A percentile compares a stretch with the other conserved stretches of the same genome.
Conservation (phyloP, 179 eudicot species). For the Dionaea muscipula region DNA sequence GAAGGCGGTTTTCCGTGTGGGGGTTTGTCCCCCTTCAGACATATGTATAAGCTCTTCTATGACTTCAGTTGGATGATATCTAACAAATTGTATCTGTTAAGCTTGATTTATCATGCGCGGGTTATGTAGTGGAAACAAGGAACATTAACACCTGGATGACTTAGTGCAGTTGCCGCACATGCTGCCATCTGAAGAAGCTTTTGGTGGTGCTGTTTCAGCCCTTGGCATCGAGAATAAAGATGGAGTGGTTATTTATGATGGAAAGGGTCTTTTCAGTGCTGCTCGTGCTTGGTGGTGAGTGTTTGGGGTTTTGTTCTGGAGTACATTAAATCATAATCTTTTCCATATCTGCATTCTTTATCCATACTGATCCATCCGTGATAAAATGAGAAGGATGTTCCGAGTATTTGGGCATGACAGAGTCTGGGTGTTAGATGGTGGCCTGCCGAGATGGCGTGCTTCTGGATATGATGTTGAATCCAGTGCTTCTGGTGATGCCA, state of each 20-base stretch:
- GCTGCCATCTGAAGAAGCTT: constrained; percentile 95
- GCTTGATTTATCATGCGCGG: not conserved
- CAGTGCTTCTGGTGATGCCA: constrained; percentile 75
- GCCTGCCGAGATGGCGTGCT: constrained; percentile 87
- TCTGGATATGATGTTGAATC: constrained; percentile 87
- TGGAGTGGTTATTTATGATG: constrained; percentile 82
- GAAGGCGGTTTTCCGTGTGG: too few species aligned
- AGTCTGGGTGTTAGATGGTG: constrained; percentile 98
- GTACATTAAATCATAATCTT: not conserved
- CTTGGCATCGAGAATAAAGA: constrained; percentile 90
- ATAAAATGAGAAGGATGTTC: constrained; percentile 64
- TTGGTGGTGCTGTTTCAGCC: constrained; percentile 95
- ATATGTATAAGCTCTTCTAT: too few species aligned
- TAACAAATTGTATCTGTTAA: not conserved
- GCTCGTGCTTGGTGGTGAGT: constrained; percentile 99
- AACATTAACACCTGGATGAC: constrained; percentile 6
- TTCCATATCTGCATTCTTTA: constrained; percentile 6
- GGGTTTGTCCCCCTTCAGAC: too few species aligned
- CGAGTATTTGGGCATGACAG: constrained; percentile 90
- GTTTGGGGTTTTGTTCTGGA: constrained; percentile 3
- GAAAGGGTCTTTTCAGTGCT: constrained; percentile 90
- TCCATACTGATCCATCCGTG: constrained; percentile 8
- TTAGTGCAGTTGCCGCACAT: constrained; percentile 81
- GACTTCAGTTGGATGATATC: not conserved
- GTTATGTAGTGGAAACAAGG: not conserved